Evolutionary conservation across 805 yeast genomes (phyloP).

Genomic region (Metschnikowia anglica): DNA sequence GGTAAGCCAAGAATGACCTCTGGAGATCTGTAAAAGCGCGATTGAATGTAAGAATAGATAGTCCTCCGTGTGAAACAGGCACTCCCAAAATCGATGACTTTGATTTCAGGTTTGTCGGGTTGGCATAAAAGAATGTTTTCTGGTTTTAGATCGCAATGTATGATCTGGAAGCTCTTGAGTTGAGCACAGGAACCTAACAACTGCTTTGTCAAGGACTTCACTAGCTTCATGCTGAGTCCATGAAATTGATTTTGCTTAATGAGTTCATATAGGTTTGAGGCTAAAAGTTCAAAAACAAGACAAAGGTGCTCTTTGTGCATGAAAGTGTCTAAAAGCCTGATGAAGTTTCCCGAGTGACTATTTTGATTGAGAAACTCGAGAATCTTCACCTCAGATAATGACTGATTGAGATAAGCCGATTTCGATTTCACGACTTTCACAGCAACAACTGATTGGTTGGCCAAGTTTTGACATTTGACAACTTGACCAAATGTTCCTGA

Average conservation of each 20-base stretch:
- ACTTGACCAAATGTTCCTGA: constrained; percentile 99
- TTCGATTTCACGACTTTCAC: constrained; percentile 92
- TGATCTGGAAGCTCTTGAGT: constrained; percentile 77
- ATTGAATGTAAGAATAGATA: constrained; percentile 86
- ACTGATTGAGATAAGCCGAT: constrained; percentile 88
- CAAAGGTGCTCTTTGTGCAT: constrained; percentile 92
- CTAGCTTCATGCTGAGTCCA: constrained; percentile 79
- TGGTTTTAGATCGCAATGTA: constrained; percentile 96
- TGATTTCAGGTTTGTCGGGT: constrained; percentile 80
- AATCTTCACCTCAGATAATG: constrained; percentile 84
- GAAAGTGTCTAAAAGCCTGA: constrained; percentile 81
- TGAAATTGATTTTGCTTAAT: constrained; percentile 91
- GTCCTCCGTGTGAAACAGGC: constrained; percentile 93
- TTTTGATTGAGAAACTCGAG: constrained; percentile 76
- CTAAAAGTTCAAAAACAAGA: constrained; percentile 84
- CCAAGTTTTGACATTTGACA: constrained; percentile 81
- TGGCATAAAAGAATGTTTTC: constrained; percentile 83
- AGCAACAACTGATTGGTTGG: constrained; percentile 85
- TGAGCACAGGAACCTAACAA: constrained; percentile 76
- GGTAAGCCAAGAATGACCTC: constrained; percentile 92
- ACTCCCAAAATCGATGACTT: constrained; percentile 93
- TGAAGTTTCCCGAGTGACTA: constrained; percentile 67
- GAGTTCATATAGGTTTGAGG: constrained; percentile 85
- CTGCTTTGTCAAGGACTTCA: constrained; percentile 76
- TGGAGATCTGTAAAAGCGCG: constrained; percentile 91